phyloP scores from a whole-genome alignment of 2,329 filamentous ascomycete species.

The Penicillium sp. region DNA sequence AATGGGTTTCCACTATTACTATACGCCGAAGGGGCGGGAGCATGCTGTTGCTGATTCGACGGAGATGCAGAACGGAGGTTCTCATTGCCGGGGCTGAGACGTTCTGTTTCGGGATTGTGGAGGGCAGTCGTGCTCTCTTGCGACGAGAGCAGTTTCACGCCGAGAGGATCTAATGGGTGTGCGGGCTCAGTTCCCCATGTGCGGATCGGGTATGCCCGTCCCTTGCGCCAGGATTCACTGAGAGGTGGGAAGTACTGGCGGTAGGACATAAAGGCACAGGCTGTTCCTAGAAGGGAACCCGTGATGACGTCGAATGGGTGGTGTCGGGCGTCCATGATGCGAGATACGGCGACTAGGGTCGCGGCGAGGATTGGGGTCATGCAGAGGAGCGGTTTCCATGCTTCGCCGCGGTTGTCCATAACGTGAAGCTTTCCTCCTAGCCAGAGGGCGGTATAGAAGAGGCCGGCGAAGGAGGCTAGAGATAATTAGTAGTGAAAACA shows the following conservation, averaged over 20 bases:
- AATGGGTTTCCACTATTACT: conserved; percentile 29
- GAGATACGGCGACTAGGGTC: conserved; percentile 58
- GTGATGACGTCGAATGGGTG: conserved; percentile 65
- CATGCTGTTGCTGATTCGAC: conserved; percentile 3
- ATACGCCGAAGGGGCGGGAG: conserved; percentile 23
- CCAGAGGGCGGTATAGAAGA: conserved; percentile 65
- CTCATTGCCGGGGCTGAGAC: conserved; percentile 10
- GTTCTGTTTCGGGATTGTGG: conserved; percentile 38
- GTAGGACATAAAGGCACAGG: conserved; percentile 58
- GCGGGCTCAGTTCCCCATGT: conserved; percentile 58
- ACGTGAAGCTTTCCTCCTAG: conserved; percentile 64
- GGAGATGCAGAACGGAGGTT: conserved; percentile 6
- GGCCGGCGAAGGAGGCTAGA: conserved; percentile 60
- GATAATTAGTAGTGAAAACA: conserved; percentile 30
- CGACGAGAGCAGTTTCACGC: conserved; percentile 5
- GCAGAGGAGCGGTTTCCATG: conserved; percentile 62
- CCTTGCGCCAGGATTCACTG: conserved; percentile 60
- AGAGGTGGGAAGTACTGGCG: conserved; percentile 64
- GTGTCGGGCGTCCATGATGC: conserved; percentile 66
- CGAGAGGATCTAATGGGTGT: conserved; percentile 17
- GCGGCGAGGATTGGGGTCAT: conserved; percentile 59
- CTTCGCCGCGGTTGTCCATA: conserved; percentile 63
- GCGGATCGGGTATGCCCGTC: conserved; percentile 62
- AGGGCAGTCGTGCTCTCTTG: conserved; percentile 32
- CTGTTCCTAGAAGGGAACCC: conserved; percentile 57